Conservation (phyloP, 2,329 filamentous ascomycete species). For the Hypomyces rosellus region DNA sequence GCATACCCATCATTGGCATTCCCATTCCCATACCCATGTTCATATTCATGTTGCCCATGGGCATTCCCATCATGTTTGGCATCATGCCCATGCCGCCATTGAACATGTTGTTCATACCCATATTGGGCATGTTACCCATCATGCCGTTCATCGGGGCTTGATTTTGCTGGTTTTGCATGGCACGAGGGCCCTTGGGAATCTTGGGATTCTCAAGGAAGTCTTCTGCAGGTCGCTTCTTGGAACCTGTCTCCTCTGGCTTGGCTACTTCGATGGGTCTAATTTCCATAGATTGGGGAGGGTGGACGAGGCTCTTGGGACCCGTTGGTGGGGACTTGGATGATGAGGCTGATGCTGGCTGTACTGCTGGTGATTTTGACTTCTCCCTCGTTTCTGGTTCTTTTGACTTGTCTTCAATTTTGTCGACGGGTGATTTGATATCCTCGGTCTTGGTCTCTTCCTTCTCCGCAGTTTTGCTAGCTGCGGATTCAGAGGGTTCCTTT, state of each 20-base stretch:
- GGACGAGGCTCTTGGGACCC: constrained; percentile 21
- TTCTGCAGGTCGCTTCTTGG: constrained; percentile 80
- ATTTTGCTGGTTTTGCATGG: constrained; percentile 53
- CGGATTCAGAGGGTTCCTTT: constrained; percentile 18
- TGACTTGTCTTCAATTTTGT: constrained; percentile 13
- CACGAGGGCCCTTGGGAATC: constrained; percentile 59
- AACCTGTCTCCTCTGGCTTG: constrained; percentile 29
- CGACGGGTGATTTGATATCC: constrained; percentile 28
- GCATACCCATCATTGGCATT: constrained; percentile 32
- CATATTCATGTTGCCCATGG: constrained; percentile 29
- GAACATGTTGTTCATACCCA: constrained; percentile 33
- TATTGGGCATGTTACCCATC: constrained; percentile 39
- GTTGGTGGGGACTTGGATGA: constrained; percentile 22
- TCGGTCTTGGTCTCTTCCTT: constrained; percentile 36
- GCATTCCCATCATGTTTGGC: constrained; percentile 35
- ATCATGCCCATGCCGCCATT: constrained; percentile 29
- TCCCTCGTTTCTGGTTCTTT: constrained; percentile 20
- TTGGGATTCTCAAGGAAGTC: constrained; percentile 59
- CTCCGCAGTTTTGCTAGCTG: constrained; percentile 17
- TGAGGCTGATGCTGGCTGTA: constrained; percentile 12
- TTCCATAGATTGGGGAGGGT: constrained; percentile 30
- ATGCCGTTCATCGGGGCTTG: constrained; percentile 40
- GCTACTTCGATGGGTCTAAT: constrained; percentile 25
- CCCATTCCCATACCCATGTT: constrained; percentile 28
- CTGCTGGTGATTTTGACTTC: constrained; percentile 30